A percentile compares a stretch with the other conserved stretches of the same genome.
Evolutionary conservation across 1,139 yeast species (phyloP).

Genomic region (Taphrina pruni): DNA sequence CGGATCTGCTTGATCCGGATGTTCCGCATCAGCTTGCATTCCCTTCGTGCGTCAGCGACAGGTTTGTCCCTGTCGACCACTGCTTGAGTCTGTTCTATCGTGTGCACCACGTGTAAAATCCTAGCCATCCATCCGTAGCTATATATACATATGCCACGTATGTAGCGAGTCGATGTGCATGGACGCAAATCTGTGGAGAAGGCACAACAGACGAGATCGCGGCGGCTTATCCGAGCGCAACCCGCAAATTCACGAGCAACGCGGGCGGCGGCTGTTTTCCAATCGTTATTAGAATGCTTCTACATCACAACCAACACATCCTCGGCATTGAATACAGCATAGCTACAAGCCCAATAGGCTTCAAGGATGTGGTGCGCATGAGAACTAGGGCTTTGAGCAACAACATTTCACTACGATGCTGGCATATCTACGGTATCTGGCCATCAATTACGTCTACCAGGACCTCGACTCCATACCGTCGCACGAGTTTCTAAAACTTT

Average conservation of each 20-base stretch:
- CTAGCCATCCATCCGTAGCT: too few relatives aligned
- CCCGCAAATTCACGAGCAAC: constrained; percentile 6
- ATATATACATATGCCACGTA: too few relatives aligned
- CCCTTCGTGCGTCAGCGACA: neutral
- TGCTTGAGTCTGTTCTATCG: too few relatives aligned
- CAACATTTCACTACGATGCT: neutral
- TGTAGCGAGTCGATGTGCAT: too few relatives aligned
- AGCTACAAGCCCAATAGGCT: neutral
- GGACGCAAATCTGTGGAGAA: too few relatives aligned
- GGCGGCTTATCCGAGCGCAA: neutral
- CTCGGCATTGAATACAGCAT: constrained; percentile 9
- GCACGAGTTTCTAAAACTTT: constrained; percentile 15
- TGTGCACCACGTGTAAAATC: too few relatives aligned
- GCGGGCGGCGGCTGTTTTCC: neutral
- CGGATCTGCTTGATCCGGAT: neutral
- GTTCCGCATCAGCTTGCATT: too few relatives aligned
- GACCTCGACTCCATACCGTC: constrained; percentile 25
- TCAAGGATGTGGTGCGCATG: neutral
- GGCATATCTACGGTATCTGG: constrained; percentile 16
- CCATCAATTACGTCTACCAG: constrained; percentile 14
- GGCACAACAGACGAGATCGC: too few relatives aligned
- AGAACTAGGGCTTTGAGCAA: neutral
- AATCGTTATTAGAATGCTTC: neutral
- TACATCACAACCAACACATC: neutral
- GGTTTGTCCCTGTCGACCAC: neutral